Evolutionary conservation across 2,329 filamentous ascomycete genomes (phyloP).

Genomic region (Aspergillus proliferans): DNA sequence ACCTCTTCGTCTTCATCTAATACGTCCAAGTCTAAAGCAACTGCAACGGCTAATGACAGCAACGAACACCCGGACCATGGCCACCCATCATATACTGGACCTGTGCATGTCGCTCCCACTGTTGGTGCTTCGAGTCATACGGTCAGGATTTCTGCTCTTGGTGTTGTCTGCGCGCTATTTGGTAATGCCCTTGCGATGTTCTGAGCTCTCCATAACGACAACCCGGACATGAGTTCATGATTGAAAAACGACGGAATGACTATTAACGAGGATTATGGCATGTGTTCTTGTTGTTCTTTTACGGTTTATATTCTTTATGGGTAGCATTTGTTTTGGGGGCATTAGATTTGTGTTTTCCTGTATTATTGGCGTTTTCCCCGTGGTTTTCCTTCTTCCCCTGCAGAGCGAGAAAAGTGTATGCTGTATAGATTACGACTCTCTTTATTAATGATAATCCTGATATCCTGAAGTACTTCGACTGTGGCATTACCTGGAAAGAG

Average conservation of each 20-base stretch:
- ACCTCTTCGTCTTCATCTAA: not conserved
- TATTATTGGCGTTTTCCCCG: not conserved
- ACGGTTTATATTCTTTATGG: not conserved
- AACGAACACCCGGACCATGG: not conserved
- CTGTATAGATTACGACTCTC: not conserved
- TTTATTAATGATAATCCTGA: not conserved
- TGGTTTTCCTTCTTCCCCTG: not conserved
- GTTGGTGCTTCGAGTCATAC: constrained; percentile 12
- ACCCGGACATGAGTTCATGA: not conserved
- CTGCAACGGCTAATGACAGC: constrained; percentile 5
- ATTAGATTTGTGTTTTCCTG: not conserved
- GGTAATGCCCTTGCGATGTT: constrained; percentile 12
- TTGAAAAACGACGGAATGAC: not conserved
- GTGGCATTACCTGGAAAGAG: not conserved
- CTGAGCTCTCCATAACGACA: constrained; percentile 8
- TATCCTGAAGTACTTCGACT: not conserved
- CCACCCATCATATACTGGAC: constrained; percentile 2
- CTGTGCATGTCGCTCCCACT: constrained; percentile 13
- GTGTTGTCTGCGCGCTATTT: constrained; percentile 19
- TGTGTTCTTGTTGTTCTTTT: not conserved
- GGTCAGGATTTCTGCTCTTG: constrained; percentile 8
- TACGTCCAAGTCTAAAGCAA: not conserved
- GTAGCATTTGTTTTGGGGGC: not conserved
- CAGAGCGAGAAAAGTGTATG: not conserved
- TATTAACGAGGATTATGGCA: not conserved